phyloP scores from a whole-genome alignment of 306 rosid species.

The Hylodesmum podocarpum region DNA sequence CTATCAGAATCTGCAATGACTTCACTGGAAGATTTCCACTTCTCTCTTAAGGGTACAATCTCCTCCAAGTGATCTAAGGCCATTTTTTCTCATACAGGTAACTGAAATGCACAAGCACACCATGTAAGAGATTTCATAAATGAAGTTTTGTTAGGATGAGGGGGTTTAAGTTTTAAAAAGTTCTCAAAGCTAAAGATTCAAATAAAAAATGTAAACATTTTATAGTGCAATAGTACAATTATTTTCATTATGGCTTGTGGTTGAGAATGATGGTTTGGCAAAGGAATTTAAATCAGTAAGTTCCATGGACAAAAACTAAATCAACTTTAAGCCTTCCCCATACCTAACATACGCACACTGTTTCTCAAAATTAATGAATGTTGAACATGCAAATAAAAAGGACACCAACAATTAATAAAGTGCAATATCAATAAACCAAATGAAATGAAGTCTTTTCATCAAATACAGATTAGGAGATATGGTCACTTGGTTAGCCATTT shows the following conservation, averaged over 20 bases:
- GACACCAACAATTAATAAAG: background rate
- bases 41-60: constrained; percentile 24
- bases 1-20: constrained; percentile 38
- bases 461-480: background rate
- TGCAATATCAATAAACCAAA: constrained; percentile 13
- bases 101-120: constrained; percentile 19
- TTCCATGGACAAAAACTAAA: background rate
- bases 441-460: background rate
- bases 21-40: constrained; percentile 46
- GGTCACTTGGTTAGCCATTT: background rate
- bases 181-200: background rate
- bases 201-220: background rate
- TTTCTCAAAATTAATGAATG: background rate
- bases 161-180: background rate
- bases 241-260: background rate
- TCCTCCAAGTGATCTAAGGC: constrained; percentile 50
- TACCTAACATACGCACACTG: background rate
- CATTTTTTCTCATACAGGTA: constrained; percentile 34
- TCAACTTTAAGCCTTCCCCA: background rate
- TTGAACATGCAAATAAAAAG: background rate
- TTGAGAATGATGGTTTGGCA: constrained; percentile 9
- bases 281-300: background rate
- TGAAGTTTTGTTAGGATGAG: background rate
- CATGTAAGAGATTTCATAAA: background rate
- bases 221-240: background rate